phyloP scores from a whole-genome alignment of 2,329 filamentous ascomycete species.

The Coleophoma crateriformis region DNA sequence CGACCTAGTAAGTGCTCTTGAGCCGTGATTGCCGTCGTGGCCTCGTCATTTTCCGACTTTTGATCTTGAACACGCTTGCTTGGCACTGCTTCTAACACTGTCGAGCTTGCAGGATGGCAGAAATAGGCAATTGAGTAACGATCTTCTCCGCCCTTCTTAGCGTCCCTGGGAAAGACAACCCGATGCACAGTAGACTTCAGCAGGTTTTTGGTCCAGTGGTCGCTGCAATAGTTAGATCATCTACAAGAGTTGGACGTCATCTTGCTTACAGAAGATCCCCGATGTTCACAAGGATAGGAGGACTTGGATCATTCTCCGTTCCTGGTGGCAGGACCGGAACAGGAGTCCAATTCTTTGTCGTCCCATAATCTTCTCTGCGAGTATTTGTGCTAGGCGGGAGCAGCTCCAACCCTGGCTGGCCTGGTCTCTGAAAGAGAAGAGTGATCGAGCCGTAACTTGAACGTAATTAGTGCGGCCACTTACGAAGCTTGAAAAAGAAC shows the following conservation, averaged over 20 bases:
- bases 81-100: constrained; percentile 51
- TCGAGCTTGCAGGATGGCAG: constrained; percentile 54
- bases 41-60: constrained; percentile 23
- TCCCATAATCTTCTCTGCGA: constrained; percentile 27
- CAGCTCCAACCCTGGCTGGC: constrained; percentile 84
- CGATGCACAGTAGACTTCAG: constrained; percentile 85
- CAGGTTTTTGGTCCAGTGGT: constrained; percentile 87
- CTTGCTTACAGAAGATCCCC: constrained; percentile 50
- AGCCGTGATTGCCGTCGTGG: constrained; percentile 54
- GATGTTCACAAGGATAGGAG: constrained; percentile 71
- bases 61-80: constrained; percentile 48
- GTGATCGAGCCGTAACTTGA: constrained; percentile 54
- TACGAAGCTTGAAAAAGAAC: neutral
- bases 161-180: constrained; percentile 63
- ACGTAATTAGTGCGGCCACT: too few species aligned
- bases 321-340: constrained; percentile 62
- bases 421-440: constrained; percentile 78
- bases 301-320: constrained; percentile 51
- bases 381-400: constrained; percentile 45
- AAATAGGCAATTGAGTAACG: constrained; percentile 66
- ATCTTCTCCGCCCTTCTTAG: constrained; percentile 42
- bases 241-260: neutral
- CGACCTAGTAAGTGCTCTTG: constrained; percentile 59
- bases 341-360: constrained; percentile 45
- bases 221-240: constrained; percentile 20